These are phyloP conservation scores for Furcasterigmium sp. DNA, from an alignment of 2,329 filamentous ascomycete species.

Conservation along the genomic window DNA sequence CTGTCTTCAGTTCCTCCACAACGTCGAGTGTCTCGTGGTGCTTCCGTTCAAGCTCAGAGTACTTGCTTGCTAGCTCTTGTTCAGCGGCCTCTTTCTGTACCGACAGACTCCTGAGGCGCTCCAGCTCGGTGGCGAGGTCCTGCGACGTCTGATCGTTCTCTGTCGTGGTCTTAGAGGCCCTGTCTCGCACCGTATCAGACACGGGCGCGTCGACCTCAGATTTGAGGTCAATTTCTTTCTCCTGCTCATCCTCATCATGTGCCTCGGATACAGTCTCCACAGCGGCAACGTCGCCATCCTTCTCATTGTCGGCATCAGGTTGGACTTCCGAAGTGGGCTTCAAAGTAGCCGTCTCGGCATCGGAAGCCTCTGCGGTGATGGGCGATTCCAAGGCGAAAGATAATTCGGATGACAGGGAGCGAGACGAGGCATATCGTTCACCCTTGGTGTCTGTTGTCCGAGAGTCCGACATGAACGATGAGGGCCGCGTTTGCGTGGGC, in stretches of 20 bases:
- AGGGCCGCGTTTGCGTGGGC: slow-evolving; percentile 51
- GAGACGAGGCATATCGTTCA: slow-evolving; percentile 70
- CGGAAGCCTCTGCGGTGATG: slow-evolving; percentile 57
- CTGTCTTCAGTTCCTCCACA: slow-evolving; percentile 85
- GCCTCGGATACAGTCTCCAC: too few relatives aligned
- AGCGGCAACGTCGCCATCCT: too few relatives aligned
- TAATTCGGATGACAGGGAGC: slow-evolving; percentile 89
- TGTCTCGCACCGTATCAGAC: too few relatives aligned
- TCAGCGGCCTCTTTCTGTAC: slow-evolving; percentile 74
- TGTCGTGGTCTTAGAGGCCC: too few relatives aligned
- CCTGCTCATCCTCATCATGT: too few relatives aligned
- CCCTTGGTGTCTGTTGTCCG: slow-evolving; percentile 59
- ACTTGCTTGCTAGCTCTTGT: slow-evolving; percentile 67
- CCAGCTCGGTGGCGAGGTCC: slow-evolving; percentile 58
- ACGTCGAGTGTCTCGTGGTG: slow-evolving; percentile 79
- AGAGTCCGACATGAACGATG: slow-evolving; percentile 79
- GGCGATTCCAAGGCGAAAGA: slow-evolving; percentile 80
- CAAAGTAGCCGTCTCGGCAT: slow-evolving; percentile 49
- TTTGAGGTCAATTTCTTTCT: not conserved
- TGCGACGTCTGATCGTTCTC: slow-evolving; percentile 17
- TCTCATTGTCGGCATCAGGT: not conserved
- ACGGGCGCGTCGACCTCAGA: not conserved
- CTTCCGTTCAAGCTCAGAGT: slow-evolving; percentile 75
- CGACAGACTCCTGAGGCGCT: slow-evolving; percentile 64
- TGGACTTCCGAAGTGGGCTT: slow-evolving; percentile 26